Evolutionary conservation across 2,329 filamentous ascomycete species (phyloP).

Genomic region (Trichoderma sp.): DNA sequence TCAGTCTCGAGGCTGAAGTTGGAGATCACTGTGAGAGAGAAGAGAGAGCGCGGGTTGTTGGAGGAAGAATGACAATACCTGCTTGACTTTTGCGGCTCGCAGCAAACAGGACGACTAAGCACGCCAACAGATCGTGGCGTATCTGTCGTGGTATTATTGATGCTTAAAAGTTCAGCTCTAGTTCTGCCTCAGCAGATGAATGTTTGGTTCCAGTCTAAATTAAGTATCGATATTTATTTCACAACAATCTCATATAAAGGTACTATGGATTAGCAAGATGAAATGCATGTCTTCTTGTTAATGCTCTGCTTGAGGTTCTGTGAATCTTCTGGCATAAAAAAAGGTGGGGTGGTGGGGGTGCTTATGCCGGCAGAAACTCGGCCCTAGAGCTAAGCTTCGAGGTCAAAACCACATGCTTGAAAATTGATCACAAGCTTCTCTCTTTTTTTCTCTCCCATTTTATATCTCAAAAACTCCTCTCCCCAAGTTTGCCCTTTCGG

Average conservation of each 20-base stretch:
- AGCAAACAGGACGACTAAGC: neutral
- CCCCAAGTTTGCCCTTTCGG: constrained; percentile 12
- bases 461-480: neutral
- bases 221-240: neutral
- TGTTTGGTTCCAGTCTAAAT: neutral
- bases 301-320: neutral
- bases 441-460: constrained; percentile 17
- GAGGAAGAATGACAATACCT: neutral
- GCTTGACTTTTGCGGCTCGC: neutral
- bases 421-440: constrained; percentile 12
- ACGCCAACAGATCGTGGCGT: neutral
- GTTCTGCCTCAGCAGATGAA: neutral
- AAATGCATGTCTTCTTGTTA: neutral
- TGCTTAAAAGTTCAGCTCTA: neutral
- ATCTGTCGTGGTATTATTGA: neutral
- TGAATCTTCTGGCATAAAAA: constrained; percentile 6
- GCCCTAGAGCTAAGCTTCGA: constrained; percentile 11
- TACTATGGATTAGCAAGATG: neutral
- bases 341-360: constrained; percentile 12
- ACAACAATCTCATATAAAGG: neutral
- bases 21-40: neutral
- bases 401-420: constrained; percentile 20
- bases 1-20: neutral
- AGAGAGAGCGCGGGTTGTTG: neutral
- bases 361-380: constrained; percentile 17